Base-by-base conservation (phyloP, 139 green algal species). In the Pseudopediastrum boryanum region DNA sequence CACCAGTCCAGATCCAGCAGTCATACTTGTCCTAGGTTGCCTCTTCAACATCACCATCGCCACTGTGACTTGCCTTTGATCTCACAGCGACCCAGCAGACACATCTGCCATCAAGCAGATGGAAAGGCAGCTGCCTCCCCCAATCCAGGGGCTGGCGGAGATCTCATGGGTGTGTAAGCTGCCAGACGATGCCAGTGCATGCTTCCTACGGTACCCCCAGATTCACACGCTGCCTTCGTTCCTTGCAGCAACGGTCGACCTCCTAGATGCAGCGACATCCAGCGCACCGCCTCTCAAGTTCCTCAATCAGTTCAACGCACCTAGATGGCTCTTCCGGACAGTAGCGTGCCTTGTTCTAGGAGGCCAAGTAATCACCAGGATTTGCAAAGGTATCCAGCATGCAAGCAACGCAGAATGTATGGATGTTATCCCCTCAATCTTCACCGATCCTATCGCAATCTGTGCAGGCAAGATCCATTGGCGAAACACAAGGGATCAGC, bases 401-500 rank as follows among this genome's bases (percentile, higher is more conserved):
- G 51, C 52, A 68, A 19, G 42, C 7, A 62, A 23, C 4, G 16
- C 23, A 31, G 51, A 29, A 8, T 42, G 65, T 8, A 58, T 19
- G 38, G 16, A 74, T 29, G 1, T 41, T 29, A 61, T 1, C 64
- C 41, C 39, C 19, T n/a, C n/a, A 21, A 3, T 38, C 29, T 13
- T 25, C 9, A 21, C 42, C 39, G 27, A 13, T 29, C 25, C 29
- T 4, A 31, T 12, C 43, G 13, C 48, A 75, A 43, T 48, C 7
- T 13, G 2, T 46, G 52, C 87, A 94, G 93, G 94, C 65, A 96
- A 95, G 65, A 82, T 98, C 2, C 91, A 98, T 81, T 90, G 85
- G 83, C 86, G 87, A 29, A 98, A 99, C 83, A 98, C 94, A 0
- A 41, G 92, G 4, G 90, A 97, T 77, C 96, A 99, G 90, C 87